Percentiles rank a stretch among this genome's conserved stretches.
phyloP scores from a whole-genome alignment of 2,329 filamentous ascomycete species.

The Venturia pyrina region DNA sequence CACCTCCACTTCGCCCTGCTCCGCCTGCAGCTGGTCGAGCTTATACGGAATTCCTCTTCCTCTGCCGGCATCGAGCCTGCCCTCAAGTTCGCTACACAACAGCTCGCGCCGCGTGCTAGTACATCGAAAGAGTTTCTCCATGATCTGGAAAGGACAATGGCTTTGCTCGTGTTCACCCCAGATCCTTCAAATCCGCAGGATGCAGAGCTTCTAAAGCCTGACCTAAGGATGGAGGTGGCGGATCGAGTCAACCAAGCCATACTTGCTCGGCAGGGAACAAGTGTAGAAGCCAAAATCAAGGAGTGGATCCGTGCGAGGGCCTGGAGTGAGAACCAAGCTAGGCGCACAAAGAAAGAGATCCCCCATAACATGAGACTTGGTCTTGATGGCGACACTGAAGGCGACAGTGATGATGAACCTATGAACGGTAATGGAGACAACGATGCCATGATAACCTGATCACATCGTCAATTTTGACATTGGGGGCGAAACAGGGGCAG shows the following conservation, averaged over 20 bases:
- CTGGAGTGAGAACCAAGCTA: constrained; percentile 67
- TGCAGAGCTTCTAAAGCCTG: constrained; percentile 65
- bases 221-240: constrained; percentile 73
- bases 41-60: constrained; percentile 61
- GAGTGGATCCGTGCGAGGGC: constrained; percentile 71
- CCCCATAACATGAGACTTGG: constrained; percentile 32
- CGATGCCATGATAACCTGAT: constrained; percentile 11
- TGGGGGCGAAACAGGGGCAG: neutral
- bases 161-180: constrained; percentile 77
- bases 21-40: constrained; percentile 83
- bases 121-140: constrained; percentile 71
- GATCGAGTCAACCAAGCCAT: constrained; percentile 84
- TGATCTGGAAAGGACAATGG: constrained; percentile 87
- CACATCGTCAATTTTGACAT: neutral
- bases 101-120: constrained; percentile 79
- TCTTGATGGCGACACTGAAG: constrained; percentile 23
- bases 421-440: constrained; percentile 22
- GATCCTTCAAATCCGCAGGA: constrained; percentile 69
- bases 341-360: constrained; percentile 31
- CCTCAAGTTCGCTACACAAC: constrained; percentile 74
- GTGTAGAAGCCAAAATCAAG: constrained; percentile 71
- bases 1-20: constrained; percentile 82
- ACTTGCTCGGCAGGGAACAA: constrained; percentile 58
- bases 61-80: constrained; percentile 69
- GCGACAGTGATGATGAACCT: constrained; percentile 17